Evolutionary conservation across 2,329 filamentous ascomycete species (phyloP), one percentile per base, ranked within the genome.

Genomic region (Xylaria sp.): DNA sequence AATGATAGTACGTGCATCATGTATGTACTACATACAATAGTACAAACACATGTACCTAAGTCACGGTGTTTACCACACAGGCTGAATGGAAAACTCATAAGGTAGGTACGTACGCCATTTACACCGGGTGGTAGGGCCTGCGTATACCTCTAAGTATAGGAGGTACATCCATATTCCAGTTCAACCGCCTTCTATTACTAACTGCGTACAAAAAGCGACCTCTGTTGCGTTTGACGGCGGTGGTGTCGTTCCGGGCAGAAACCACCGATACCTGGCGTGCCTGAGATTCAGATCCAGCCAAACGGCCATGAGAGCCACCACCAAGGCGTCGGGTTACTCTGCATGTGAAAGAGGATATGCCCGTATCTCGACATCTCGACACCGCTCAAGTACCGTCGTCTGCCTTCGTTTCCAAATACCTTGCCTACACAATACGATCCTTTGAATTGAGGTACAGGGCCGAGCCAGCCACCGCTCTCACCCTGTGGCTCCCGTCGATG

Each of bases 331-430:
- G 49, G 55, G 55, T 62, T 59, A 52, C 48, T 20, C 39, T 70
- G 57, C 65, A 61, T 52, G 43, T 57, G 61, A 62, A 62, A 64
- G 43, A 28, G 39, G 25, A 41, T n/a, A 51, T 52, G 20, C 20
- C 31, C 23, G 46, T 59, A n/a, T 25, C 36, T 68, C 46, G 41
- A 68, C 62, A n/a, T 25, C 36, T 68, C 46, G 41, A 68, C 62
- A 68, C 68, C 65, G 57, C 63, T 46, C 7, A 36, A 46, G 13
- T 58, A 31, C 41, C 5, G 12, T 59, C n/a, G n/a, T 46, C 31
- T 56, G 20, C 43, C 39, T 20, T 62, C 36, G 41, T 54, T 64
- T 65, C 64, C 61, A 67, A 67, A 58, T 63, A 65, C 52, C 41
- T 18, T 46, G 33, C 33, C 33, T 36, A 36, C 33, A 36, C 33